A percentile compares a stretch with the other conserved stretches of the same genome.
phyloP scores from a whole-genome alignment of 2,329 filamentous ascomycete species.

The Peltaster fructicola region DNA sequence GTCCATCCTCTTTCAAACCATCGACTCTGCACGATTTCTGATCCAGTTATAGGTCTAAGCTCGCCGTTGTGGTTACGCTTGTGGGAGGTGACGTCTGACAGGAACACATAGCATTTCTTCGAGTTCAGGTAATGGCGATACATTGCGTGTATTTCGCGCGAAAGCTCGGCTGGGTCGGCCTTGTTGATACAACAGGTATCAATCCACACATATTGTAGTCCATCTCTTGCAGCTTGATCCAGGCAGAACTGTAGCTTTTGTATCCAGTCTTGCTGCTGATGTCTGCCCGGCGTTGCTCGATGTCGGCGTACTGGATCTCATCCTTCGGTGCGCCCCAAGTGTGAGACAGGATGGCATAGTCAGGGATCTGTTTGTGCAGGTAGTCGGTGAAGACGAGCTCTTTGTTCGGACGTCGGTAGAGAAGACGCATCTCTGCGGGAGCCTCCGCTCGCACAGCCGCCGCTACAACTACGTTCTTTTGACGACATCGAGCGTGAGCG shows the following conservation, averaged over 20 bases:
- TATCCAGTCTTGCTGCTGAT: slow-evolving; percentile 2
- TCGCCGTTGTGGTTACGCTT: slow-evolving; percentile 1
- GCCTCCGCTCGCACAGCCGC: no score
- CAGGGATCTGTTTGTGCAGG: slow-evolving; percentile 1
- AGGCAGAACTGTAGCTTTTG: slow-evolving; percentile 2
- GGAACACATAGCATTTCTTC: slow-evolving; percentile 9
- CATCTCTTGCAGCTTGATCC: slow-evolving; percentile 3
- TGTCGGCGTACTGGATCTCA: slow-evolving; percentile 14
- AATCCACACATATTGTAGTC: slow-evolving; percentile 5
- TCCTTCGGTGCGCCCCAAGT: slow-evolving; percentile 5
- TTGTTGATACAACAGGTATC: slow-evolving; percentile 8
- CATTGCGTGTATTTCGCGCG: no score
- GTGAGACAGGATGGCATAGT: slow-evolving; percentile 2
- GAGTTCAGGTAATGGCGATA: no score
- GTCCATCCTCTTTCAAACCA: slow-evolving; percentile 10
- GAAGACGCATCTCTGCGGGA: neutral
- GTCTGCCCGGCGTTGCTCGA: no score
- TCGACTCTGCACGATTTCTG: slow-evolving; percentile 1
- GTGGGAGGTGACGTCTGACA: slow-evolving; percentile 5
- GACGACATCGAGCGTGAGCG: no score
- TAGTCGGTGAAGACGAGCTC: neutral
- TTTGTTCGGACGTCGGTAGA: neutral
- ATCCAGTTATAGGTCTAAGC: slow-evolving; percentile 1
- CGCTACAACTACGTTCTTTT: no score
- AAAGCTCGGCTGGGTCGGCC: slow-evolving; percentile 2